These are phyloP conservation scores for Malassezia globosa DNA, from an alignment of 1,284 basidiomycete species.

Conservation along the genomic window DNA sequence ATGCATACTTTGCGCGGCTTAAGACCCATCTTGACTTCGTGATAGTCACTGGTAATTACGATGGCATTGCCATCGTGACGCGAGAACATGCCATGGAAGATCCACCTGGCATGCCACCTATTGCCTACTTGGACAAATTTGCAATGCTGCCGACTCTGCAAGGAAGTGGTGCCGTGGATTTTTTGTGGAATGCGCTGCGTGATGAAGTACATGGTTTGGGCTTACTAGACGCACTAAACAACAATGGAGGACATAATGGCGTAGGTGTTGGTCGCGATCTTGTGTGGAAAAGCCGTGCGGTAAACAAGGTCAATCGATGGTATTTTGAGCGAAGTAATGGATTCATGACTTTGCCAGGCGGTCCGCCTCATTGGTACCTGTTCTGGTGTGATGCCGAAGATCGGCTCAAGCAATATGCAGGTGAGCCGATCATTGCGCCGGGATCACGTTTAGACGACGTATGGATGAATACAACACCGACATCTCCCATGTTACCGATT, in stretches of 20 bases:
- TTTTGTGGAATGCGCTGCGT: constrained; percentile 94
- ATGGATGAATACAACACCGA: constrained; percentile 36
- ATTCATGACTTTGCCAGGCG: constrained; percentile 58
- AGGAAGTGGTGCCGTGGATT: constrained; percentile 96
- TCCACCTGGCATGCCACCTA: constrained; percentile 43
- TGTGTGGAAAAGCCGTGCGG: constrained; percentile 80
- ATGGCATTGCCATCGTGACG: constrained; percentile 87
- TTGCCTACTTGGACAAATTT: constrained; percentile 97
- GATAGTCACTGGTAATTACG: constrained; percentile 90
- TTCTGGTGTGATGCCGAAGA: constrained; percentile 99
- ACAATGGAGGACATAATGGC: constrained; percentile 71
- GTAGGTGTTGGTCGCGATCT: constrained; percentile 81
- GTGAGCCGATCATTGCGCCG: constrained; percentile 26
- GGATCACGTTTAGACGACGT: constrained; percentile 20
- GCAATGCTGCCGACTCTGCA: constrained; percentile 87
- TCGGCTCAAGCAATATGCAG: constrained; percentile 47
- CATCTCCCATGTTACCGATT: constrained; percentile 53
- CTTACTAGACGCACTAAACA: constrained; percentile 82
- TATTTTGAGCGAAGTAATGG: constrained; percentile 93
- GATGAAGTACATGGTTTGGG: constrained; percentile 97
- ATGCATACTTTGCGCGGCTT: constrained; percentile 68
- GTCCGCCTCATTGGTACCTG: constrained; percentile 58
- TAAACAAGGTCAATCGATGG: constrained; percentile 98
- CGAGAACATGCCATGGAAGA: constrained; percentile 54
- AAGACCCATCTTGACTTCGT: constrained; percentile 73